Base-by-base conservation (phyloP, 257 asterid species). In the Paraleonurus japonicus region DNA sequence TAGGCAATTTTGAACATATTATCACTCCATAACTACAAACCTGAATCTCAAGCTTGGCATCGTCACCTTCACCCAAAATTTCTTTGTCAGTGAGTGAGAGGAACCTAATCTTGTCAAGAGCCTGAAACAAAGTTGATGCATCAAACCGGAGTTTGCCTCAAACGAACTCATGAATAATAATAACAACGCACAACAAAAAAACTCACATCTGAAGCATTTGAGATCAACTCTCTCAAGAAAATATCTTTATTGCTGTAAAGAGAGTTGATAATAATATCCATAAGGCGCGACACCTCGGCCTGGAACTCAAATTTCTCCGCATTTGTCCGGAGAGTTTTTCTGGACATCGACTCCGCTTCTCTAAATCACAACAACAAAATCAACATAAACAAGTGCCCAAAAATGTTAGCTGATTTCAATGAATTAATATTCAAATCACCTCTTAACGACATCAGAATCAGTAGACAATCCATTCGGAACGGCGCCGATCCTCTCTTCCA, bases 141-240 rank as follows among this genome's bases (percentile, higher is more conserved):
- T 55, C 58, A 67, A 67, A 13, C 51, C 20, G 30, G 23, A 80
- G 22, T 3, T n/a, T 55, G 17, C 10, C 73, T 16, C 43, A 57
- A 30, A 27, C 1, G 33, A 43, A 47, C 16, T 19, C 39, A 27
- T 13, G 28, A 47, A 71, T 22, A 47, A 19, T 17, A 43, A 54
- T n/a, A 43, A 43, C 15, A 41, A 20, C 27, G 11, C 15, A 61
- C 27, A 24, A 51, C 5, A 48, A 64, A 30, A 41, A 35, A 39
- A 61, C 98, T 83, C 82, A 92, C 98, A 80, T 92, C 98, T 1
- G 98, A 92, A 28, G 98, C 96, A 85, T 92, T 92, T 30, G 98
- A 92, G 84, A 92, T 92, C 83, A 92, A 81, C 81, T 90, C 96
- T 80, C 98, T 90, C 88, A 92, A 71, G 92, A 92, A 92, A 43